Conservation (phyloP, 169 alveolate species). For the Neospora caninum region DNA sequence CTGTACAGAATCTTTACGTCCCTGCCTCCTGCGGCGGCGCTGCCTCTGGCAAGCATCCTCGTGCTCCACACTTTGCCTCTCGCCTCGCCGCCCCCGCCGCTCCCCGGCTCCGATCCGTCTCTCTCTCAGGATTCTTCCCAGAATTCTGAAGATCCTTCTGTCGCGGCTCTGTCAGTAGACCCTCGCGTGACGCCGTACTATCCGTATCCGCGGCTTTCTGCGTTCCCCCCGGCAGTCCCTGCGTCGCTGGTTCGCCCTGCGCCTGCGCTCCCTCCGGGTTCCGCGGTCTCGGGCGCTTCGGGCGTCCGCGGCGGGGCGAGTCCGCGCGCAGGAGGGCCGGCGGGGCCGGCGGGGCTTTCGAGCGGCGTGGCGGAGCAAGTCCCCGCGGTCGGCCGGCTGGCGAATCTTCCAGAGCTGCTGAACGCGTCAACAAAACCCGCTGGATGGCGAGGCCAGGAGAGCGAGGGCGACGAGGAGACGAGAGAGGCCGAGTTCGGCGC, state of each 20-base stretch:
- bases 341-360: too few species aligned
- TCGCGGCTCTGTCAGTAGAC: not conserved
- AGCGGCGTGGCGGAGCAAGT: too few species aligned
- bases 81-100: not conserved
- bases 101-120: not conserved
- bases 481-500: not conserved
- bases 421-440: not conserved
- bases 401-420: not conserved
- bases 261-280: not conserved
- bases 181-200: not conserved
- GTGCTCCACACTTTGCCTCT: slow-evolving; percentile 23
- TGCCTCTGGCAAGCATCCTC: slow-evolving; percentile 10
- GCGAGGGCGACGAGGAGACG: not conserved
- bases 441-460: not conserved
- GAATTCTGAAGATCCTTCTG: not conserved
- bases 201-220: slow-evolving; percentile 18
- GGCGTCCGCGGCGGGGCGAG: too few species aligned
- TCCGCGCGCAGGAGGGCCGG: too few species aligned
- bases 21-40: slow-evolving; percentile 7
- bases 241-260: not conserved
- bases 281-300: too few species aligned
- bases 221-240: slow-evolving; percentile 3
- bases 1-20: not conserved
- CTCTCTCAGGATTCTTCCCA: not conserved
- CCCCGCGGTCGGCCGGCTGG: not conserved